Evolutionary conservation across 176 grass and related monocot genomes (phyloP), one percentile per base, ranked within the genome.

Genomic region (Oryza punctata): DNA sequence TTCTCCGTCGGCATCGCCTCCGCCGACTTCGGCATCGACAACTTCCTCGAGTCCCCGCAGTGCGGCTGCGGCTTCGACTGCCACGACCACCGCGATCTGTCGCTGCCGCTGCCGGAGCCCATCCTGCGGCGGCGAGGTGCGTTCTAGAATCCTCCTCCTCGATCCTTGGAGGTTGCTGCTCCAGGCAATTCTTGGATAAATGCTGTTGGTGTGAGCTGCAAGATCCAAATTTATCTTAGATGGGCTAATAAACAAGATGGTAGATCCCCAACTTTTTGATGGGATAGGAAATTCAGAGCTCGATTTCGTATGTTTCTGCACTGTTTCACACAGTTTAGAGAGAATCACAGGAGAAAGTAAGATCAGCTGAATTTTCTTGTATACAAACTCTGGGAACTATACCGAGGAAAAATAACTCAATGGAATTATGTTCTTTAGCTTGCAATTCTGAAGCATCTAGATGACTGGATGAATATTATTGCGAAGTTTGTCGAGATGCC

Each of bases 61-160:
- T 98, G 96, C 29, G 96, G 96, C 4, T 98, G 96, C 69, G 96
- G 96, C 1, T 93, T 98, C 71, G 87, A 98, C 83, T 98, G 96
- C 78, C 13, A 90, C 85, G 43, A 60, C 54, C 19, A 11, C 16
- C 2, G 6, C 18, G 21, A 60, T 9, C 54, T 60, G 1, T 52
- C 57, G 9, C 9, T 32, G 63, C 38, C 37, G 40, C 77, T 50
- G 76, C 10, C 11, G 14, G 64, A 61, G 19, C 7, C 78, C 45
- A 75, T 44, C 28, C 84, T 87, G 23, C 79, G 47, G 74, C 88
- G 87, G 63, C 80, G 84, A 87, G 89, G 89, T 84, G 89, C 89
- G 80, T 87, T 90, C 70, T 90, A 87, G 82, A 37, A 69, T 65
- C 68, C 35, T 76, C 30, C 4, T 37, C 19, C 40, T 41, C n/a